Percentiles rank a stretch among this genome's conserved stretches.
Evolutionary conservation across 2,329 filamentous ascomycete species (phyloP).

Genomic region (Thielaviopsis populi): DNA sequence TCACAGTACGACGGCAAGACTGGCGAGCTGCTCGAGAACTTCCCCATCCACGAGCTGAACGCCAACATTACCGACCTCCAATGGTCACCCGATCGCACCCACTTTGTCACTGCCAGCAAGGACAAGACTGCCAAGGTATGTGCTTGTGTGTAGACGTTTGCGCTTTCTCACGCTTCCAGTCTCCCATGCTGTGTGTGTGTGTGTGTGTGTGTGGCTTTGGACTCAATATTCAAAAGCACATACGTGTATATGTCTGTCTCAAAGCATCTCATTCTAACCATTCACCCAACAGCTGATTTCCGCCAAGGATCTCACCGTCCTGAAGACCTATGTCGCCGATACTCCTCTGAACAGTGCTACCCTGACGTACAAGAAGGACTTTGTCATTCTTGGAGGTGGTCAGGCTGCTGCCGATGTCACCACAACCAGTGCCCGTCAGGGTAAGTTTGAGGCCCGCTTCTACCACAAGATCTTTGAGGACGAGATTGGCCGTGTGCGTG

Average conservation of each 20-base stretch:
- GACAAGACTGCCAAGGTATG: conserved; percentile 86
- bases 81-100: conserved; percentile 84
- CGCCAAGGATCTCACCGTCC: conserved; percentile 68
- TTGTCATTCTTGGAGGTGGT: conserved; percentile 92
- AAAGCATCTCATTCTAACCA: not conserved
- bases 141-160: not conserved
- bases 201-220: no score
- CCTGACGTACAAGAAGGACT: conserved; percentile 93
- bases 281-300: conserved; percentile 50
- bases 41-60: conserved; percentile 70
- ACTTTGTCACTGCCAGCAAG: conserved; percentile 96
- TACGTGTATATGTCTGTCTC: not conserved
- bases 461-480: conserved; percentile 99
- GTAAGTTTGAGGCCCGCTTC: conserved; percentile 98
- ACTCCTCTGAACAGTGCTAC: conserved; percentile 92
- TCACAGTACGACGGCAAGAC: conserved; percentile 86
- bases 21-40: conserved; percentile 67
- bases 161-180: no score
- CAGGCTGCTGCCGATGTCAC: conserved; percentile 99
- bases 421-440: conserved; percentile 80
- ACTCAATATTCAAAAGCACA: no score
- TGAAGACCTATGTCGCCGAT: conserved; percentile 86
- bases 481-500: conserved; percentile 91
- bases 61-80: conserved; percentile 80
- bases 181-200: not conserved